Base-by-base conservation (phyloP, 2,329 filamentous ascomycete genomes). In the Stagonosporopsis chrysanthemi region DNA sequence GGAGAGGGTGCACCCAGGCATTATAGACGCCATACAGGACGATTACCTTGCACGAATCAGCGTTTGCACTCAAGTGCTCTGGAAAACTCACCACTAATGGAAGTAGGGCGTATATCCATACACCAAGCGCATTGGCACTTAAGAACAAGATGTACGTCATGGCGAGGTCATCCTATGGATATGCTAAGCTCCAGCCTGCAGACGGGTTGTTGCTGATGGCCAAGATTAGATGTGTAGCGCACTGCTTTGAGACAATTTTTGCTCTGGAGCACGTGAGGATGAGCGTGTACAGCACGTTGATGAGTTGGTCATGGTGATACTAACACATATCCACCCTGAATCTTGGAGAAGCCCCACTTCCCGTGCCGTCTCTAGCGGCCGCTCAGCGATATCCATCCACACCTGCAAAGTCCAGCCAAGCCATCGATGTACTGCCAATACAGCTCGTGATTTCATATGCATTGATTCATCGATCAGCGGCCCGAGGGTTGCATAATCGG, bases 21-120 rank as follows among this genome's bases (percentile, higher is more conserved):
- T 74, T 74, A 52, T 72, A 71, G 26, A 59, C 29, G 8, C 43
- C 68, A 40, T 70, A 72, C 4, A 60, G 17, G 4, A 67, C 15
- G 2, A 59, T 22, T 19, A 51, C 15, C 64, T 67, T 12, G 5
- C 2, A 22, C 22, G 35, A 8, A 26, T 52, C 22, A 35, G 24
- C 23, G 15, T 19, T 6, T 22, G 23, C 6, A 28, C 23, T 2
- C 7, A 6, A n/a, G 17, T 1, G 19, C 14, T 3, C 2, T 5
- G 9, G 6, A 6, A 19, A 11, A 51, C 43, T 53, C 26, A 46
- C 28, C 24, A 49, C 17, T 11, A 45, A 23, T 6, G 43, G 19
- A 8, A 48, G 7, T 2, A 57, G 17, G n/a, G 23, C 31, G 23
- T 44, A 44, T 9, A 6, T 12, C 54, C 43, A 57, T 1, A 35